Evolutionary conservation across 2,329 filamentous ascomycete species (phyloP), one percentile per base, ranked within the genome.

Genomic region (Ophidiomyces ophidiicola): DNA sequence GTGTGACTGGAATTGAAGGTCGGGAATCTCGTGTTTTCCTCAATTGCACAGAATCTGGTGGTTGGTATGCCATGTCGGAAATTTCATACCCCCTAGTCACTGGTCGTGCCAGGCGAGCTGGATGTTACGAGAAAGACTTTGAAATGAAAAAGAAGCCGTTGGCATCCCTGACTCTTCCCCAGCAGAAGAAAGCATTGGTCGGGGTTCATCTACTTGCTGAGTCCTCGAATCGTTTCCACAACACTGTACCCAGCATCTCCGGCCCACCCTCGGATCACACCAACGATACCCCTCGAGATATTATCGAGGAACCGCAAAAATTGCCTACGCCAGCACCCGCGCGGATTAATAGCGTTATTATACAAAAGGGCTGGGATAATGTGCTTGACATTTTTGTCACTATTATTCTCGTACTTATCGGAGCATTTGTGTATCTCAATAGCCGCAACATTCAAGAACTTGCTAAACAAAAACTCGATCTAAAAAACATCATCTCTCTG

Each of bases 41-140:
- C 43, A 94, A 94, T 56, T 80, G 80, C 49, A 94, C 87, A 1
- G 75, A 82, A 41, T 67, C 70, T n/a, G 88, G 87, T 20, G 82
- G 82, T 44, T 96, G 88, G 86, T 98, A 88, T 58, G 90, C 87
- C 21, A 72, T 96, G 62, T 94, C 88, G 1, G 88, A 92, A 42
- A 71, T 70, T 28, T 77, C 77, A 6, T 96, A 94, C 51, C 90
- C 90, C 3, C 71, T 88, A 6, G 84, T 94, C 19, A 80, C 87
- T 15, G 75, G 84, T 38, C 78, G 71, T 28, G 76, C 76, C 3
- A 63, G 68, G 17, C 61, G 65, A 46, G 76, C 76, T 6, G 60
- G 68, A 38, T 76, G 70, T 52, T 76, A 76, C 47, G 65, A 67
- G 34, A 66, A 67, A 39, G 66, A 68, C 42, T 77, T 61, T 35